These are phyloP conservation scores for Arctostaphylos glauca DNA, from an alignment of 148 eudicot species.

Conservation along the genomic window DNA sequence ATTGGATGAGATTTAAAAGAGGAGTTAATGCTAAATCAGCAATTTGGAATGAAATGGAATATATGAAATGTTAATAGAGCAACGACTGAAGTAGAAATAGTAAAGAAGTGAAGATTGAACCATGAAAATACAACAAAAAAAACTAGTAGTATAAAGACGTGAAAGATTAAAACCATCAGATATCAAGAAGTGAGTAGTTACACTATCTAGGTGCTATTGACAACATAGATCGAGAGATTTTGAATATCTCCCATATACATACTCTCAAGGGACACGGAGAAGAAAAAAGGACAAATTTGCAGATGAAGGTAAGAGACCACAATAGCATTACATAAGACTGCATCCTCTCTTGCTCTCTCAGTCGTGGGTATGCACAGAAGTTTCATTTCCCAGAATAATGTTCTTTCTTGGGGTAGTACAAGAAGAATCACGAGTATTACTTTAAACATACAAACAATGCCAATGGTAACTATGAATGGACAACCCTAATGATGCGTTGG, in stretches of 20 bases:
- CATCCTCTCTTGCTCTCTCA: not conserved
- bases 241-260: not conserved
- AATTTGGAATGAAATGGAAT: not conserved
- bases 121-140: not conserved
- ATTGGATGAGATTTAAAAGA: not conserved
- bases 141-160: not conserved
- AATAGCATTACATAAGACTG: conserved; percentile 3
- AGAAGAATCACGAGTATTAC: not conserved
- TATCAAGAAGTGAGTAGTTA: not conserved
- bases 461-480: not conserved
- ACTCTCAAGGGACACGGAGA: not conserved
- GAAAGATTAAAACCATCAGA: not conserved
- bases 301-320: not conserved
- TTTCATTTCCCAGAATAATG: not conserved
- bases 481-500: not conserved
- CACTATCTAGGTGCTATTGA: not conserved
- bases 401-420: not conserved
- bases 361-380: not conserved
- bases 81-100: not conserved
- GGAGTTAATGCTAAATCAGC: not conserved
- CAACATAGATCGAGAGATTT: not conserved
- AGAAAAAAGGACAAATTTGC: not conserved
- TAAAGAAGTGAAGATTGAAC: not conserved
- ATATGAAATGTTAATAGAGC: not conserved
- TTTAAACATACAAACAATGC: not conserved